Conservation (phyloP, 192 early-diverging fungal genomes). For the Dissophora ornata region DNA sequence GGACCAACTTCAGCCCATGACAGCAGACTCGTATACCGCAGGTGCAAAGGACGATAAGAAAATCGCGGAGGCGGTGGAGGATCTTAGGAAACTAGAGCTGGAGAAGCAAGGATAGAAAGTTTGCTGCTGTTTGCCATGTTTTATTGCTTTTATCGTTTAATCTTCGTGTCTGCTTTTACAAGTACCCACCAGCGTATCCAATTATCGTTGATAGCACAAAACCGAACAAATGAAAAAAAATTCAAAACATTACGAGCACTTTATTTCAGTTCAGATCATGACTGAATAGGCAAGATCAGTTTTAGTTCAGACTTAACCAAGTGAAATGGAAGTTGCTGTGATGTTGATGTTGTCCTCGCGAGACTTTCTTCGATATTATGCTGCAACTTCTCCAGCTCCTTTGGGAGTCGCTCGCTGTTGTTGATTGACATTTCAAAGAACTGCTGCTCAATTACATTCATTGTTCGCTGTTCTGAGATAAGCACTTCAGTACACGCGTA, state of each 20-base stretch:
- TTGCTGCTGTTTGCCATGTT: not conserved
- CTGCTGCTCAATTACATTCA: conserved; percentile 4
- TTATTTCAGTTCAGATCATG: no score
- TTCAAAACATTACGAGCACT: no score
- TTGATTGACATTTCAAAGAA: not conserved
- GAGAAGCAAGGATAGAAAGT: conserved; percentile 17
- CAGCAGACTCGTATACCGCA: not conserved
- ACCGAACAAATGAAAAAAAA: no score
- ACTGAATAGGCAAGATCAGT: conserved; percentile 23
- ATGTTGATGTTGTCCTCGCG: not conserved
- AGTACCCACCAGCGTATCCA: no score
- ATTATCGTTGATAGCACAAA: no score
- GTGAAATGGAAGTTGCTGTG: not conserved
- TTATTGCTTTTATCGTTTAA: not conserved
- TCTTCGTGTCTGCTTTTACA: no score
- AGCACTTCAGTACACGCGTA: conserved; percentile 41
- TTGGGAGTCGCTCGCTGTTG: not conserved
- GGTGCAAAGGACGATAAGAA: not conserved
- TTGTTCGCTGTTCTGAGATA: conserved; percentile 14
- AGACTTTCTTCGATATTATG: not conserved
- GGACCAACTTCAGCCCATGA: no score
- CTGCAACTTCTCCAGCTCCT: not conserved
- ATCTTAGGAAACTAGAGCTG: conserved; percentile 7
- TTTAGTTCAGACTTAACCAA: conserved; percentile 22
- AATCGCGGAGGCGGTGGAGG: not conserved